phyloP scores from a whole-genome alignment of 768 basidiomycete genomes.

The Lepiota subincarnata region DNA sequence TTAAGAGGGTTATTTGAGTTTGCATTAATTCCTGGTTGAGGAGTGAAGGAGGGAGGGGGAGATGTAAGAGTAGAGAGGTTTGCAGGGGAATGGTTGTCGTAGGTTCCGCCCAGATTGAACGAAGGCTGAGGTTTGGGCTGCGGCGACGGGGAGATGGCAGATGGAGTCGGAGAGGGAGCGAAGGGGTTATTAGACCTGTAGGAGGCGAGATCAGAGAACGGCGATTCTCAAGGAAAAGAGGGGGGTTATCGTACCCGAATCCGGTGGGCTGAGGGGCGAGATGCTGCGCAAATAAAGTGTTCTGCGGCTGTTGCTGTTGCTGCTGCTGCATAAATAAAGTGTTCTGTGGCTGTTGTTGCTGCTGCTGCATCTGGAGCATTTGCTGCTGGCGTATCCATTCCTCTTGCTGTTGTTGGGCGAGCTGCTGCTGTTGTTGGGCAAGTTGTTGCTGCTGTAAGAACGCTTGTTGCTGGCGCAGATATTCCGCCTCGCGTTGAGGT shows the following conservation, averaged over 20 bases:
- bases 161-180: conserved; percentile 46
- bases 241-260: conserved; percentile 51
- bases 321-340: conserved; percentile 44
- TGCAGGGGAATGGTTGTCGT: conserved; percentile 48
- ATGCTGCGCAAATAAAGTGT: conserved; percentile 43
- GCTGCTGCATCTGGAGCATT: conserved; percentile 44
- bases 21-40: conserved; percentile 25
- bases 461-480: conserved; percentile 70
- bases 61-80: conserved; percentile 39
- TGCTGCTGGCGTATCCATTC: conserved; percentile 42
- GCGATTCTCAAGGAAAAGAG: not conserved
- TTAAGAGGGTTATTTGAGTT: conserved; percentile 25
- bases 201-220: conserved; percentile 21
- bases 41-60: conserved; percentile 33
- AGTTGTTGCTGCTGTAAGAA: conserved; percentile 52
- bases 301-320: conserved; percentile 45
- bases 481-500: conserved; percentile 50
- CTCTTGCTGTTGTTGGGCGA: conserved; percentile 55
- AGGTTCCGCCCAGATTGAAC: conserved; percentile 70
- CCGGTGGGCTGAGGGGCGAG: conserved; percentile 64
- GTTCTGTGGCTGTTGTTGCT: conserved; percentile 48
- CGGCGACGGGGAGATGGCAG: conserved; percentile 19
- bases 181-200: conserved; percentile 94
- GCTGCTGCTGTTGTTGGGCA: conserved; percentile 53
- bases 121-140: conserved; percentile 35